Conservation (phyloP, 2,329 filamentous ascomycete genomes). For the Pyrenophora graminea region DNA sequence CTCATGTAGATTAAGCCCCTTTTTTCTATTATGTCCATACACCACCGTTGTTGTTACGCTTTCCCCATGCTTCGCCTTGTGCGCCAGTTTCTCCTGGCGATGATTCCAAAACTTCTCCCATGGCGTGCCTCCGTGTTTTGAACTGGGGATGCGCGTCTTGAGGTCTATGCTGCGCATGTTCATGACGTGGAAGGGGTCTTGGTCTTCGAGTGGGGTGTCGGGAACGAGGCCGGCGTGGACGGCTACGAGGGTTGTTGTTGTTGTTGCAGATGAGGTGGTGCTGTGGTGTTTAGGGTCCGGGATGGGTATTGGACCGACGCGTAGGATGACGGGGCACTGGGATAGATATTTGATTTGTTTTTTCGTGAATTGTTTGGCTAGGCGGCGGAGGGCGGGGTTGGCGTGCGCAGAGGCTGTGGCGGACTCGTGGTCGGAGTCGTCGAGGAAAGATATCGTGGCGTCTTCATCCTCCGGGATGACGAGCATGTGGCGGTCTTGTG, state of each 20-base stretch:
- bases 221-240: constrained; percentile 88
- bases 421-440: constrained; percentile 15
- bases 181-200: constrained; percentile 83
- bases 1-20: constrained; percentile 66
- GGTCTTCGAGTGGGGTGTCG: constrained; percentile 68
- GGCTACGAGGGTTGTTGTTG: constrained; percentile 63
- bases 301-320: constrained; percentile 65
- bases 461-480: constrained; percentile 36
- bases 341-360: constrained; percentile 72
- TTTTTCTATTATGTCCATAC: constrained; percentile 70
- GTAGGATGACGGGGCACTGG: constrained; percentile 75
- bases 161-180: constrained; percentile 83
- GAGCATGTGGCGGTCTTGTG: constrained; percentile 25
- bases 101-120: constrained; percentile 69
- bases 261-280: too few species aligned
- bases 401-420: constrained; percentile 35
- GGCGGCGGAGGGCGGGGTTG: constrained; percentile 52
- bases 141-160: constrained; percentile 60
- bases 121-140: constrained; percentile 59
- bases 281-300: constrained; percentile 49
- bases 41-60: constrained; percentile 66
- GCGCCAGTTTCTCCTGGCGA: constrained; percentile 28
- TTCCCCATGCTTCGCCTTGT: constrained; percentile 33
- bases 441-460: constrained; percentile 33
- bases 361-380: constrained; percentile 61